These are phyloP conservation scores for Saprolegnia diclina DNA, from an alignment of 352 stramenopile genomes.

Conservation along the genomic window DNA sequence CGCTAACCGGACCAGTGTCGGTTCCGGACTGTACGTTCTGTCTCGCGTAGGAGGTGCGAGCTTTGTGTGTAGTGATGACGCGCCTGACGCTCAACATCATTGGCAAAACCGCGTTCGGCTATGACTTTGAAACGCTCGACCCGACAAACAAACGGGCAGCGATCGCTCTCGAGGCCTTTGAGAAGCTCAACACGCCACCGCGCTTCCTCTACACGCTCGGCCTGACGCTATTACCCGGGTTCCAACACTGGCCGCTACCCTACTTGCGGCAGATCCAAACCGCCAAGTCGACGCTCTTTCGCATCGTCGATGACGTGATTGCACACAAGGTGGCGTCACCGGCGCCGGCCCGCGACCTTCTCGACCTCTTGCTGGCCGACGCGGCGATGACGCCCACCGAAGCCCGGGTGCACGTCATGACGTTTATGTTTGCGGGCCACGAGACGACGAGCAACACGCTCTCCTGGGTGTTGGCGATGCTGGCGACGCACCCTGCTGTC, in stretches of 20 bases:
- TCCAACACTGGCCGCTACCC: constrained; percentile 8
- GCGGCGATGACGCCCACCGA: not conserved
- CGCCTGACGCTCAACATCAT: constrained; percentile 21
- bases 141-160: not conserved
- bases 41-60: not conserved
- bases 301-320: constrained; percentile 12
- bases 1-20: not conserved
- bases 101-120: constrained; percentile 18
- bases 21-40: not conserved
- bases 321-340: not conserved
- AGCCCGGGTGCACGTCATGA: constrained; percentile 20
- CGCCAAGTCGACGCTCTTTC: not conserved
- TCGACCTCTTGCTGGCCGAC: constrained; percentile 17
- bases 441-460: constrained; percentile 19
- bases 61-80: not conserved
- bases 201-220: constrained; percentile 1
- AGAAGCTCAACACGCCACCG: constrained; percentile 3
- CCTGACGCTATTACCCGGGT: not conserved
- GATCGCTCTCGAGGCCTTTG: not conserved
- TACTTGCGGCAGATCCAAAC: not conserved
- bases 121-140: constrained; percentile 5
- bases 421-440: constrained; percentile 24
- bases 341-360: not conserved
- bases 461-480: not conserved
- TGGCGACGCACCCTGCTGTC: not conserved